Evolutionary conservation across 768 basidiomycete genomes (phyloP), one percentile per base, ranked within the genome.

Genomic region (Podaxis mareebaensis): DNA sequence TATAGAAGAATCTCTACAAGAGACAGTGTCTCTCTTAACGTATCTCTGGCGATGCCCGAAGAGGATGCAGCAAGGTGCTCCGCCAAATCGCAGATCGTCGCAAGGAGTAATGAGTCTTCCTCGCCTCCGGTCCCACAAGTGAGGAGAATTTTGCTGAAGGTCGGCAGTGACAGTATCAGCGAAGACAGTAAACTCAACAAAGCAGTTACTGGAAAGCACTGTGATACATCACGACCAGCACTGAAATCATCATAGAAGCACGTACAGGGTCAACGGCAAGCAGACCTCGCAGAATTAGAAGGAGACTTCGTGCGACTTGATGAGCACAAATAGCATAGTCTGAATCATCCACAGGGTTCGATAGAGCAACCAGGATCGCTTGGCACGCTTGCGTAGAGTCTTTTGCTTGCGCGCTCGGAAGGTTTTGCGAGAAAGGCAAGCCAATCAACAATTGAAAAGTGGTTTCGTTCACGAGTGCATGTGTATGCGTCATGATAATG

Each of bases 401-500:
- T 24, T 39, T 52, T 36, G 46, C 49, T 60, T 58, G 58, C 3
- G 62, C 44, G 24, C 60, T 52, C 5, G 64, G 40, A 11, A 61
- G 57, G 44, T 60, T 61, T 5, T 63, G 60, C 42, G 59, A 52
- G 33, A 70, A 65, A 11, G 74, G 67, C 12, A 74, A 71, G 36
- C 78, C 75, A 56, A 88, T 72, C 26, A 91, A 78, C 20, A 78
- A 66, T 64, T 89, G 87, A 22, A 90, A 74, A 3, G 87, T 87
- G 15, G 78, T 72, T 22, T 77, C 72, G 3, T 70, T 69, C 5
- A 72, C 76, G 17, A 72, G 70, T 1, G 76, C 74, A 33, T 76
- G 71, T 2, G 76, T 75, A 71, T 92, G 90, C 0, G 82, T 84
- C 58, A 91, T 68, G n/a, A 91, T 71, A 30, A 88, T 77, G 46